Base-by-base conservation (phyloP, 169 alveolate genomes). In the Perkinsus olseni region DNA sequence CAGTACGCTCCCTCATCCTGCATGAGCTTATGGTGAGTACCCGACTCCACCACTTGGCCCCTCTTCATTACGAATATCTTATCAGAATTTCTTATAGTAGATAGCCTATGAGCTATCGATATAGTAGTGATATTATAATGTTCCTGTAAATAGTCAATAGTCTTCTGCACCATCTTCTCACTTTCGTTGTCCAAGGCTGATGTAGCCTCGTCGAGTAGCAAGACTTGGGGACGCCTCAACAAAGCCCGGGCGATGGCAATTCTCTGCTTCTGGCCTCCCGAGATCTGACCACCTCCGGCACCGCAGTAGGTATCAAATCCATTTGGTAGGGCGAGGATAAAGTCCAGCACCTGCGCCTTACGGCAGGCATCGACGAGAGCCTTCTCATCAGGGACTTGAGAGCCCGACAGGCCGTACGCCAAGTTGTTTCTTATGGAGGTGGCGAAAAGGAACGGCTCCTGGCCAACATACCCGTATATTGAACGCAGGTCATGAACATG, bases 151-250 rank as follows among this genome's bases (percentile, higher is more conserved):
- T 91, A 82, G 91, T 95, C 94, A 93, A 96, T 91, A 38, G 93
- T 93, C 74, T 94, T 93, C 45, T 95, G 96, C 38, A 95, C 94
- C 74, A 91, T 38, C 31, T 39, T 39, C 28, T 39, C 51, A 40
- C 50, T 39, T 38, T 91, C 74, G 74, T 94, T 90, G 94, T 98
- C 99, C 51, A 98, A 93, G 38, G 98, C 98, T 39, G 97, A 95
- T 37, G 98, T 97, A 0, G 99, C 99, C 93, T 98, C 99, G 95
- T 98, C 98, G 74, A 98, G 93, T 48, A 98, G 94, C 38, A 98
- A 93, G 13, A 96, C 95, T 37, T 95, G 92, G 8, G 97, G 96
- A 48, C 95, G 94, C 74, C 96, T 93, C 90, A 95, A 74, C 38
- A 96, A 93, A 1, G 92, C 74, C 98, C 96, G 98, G 99, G 24